Conservation (phyloP, 2,329 filamentous ascomycete genomes). For the Westerdykella ornata region DNA sequence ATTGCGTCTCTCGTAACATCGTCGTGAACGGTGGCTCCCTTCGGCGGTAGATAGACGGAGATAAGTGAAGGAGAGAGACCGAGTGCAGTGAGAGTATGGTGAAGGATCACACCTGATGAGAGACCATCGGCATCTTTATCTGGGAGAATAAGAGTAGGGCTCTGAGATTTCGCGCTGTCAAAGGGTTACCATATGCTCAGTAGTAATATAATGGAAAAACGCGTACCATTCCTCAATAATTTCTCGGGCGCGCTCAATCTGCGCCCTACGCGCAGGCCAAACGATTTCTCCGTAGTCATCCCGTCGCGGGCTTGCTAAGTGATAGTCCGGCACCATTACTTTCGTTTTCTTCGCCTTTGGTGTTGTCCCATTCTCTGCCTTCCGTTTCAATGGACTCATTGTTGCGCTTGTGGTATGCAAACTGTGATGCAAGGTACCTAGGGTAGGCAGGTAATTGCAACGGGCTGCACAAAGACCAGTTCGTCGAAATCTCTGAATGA, state of each 20-base stretch:
- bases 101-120: constrained; percentile 56
- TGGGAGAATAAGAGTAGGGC: constrained; percentile 55
- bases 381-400: constrained; percentile 26
- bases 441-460: no score
- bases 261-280: constrained; percentile 55
- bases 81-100: constrained; percentile 53
- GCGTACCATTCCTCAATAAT: constrained; percentile 55
- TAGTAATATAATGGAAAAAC: background rate
- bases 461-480: no score
- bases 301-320: constrained; percentile 21
- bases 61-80: constrained; percentile 51
- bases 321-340: constrained; percentile 26
- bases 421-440: no score
- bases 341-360: constrained; percentile 23
- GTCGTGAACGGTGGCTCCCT: constrained; percentile 54
- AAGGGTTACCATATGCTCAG: constrained; percentile 2
- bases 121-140: constrained; percentile 66
- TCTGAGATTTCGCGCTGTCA: constrained; percentile 45
- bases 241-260: constrained; percentile 50
- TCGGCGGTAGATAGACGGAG: constrained; percentile 53
- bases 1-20: constrained; percentile 49
- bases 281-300: constrained; percentile 42
- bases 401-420: constrained; percentile 5
- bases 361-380: constrained; percentile 15
- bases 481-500: no score